Base-by-base conservation (phyloP, 116 monocot species). In the Papilionanthe hybrid region DNA sequence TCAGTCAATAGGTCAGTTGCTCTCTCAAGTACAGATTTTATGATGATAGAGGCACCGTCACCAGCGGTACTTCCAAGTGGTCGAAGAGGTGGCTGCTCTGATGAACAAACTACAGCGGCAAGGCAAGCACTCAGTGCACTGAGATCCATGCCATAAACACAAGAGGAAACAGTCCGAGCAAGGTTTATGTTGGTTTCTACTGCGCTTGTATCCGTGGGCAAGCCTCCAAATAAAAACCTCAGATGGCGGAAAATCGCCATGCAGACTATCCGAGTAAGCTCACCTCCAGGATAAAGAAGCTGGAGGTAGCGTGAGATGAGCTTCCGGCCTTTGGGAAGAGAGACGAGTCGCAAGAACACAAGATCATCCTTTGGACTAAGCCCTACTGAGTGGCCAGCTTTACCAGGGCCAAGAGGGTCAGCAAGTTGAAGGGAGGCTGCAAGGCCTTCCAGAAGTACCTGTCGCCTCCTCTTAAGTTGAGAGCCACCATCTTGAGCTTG, bases 301-400 rank as follows among this genome's bases (percentile, higher is more conserved):
- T 83, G 81, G 20, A 98, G 84, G 80, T 83, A 98, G 30, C 91
- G 89, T 2, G 90, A 87, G 7, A 98, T 71, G 56, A 98, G 84
- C 75, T 98, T 98, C 23, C 89, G 86, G 28, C 98, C 98, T 81
- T 98, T 98, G 19, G 98, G 86, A 75, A 98, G 90, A 77, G 94
- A 98, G 18, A 81, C 87, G 3, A 99, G 30, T 15, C 93, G 87
- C 53, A 99, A 88, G 49, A 98, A 98, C 58, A 94, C 87, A 78
- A 94, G 76, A 84, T 98, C 98, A 72, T 98, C 94, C 80, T 91
- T 94, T 66, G 89, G 82, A 47, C 79, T 68, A 15, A 92, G 83
- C 18, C 85, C 84, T 47, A 43, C 77, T 30, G 86, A 85, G 44
- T 90, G 86, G 27, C 87, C 87, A 67, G 84, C 41, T 80, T 87